These are phyloP conservation scores for Calonectria leucothoes DNA, from an alignment of 2,329 filamentous ascomycete species.

Conservation along the genomic window DNA sequence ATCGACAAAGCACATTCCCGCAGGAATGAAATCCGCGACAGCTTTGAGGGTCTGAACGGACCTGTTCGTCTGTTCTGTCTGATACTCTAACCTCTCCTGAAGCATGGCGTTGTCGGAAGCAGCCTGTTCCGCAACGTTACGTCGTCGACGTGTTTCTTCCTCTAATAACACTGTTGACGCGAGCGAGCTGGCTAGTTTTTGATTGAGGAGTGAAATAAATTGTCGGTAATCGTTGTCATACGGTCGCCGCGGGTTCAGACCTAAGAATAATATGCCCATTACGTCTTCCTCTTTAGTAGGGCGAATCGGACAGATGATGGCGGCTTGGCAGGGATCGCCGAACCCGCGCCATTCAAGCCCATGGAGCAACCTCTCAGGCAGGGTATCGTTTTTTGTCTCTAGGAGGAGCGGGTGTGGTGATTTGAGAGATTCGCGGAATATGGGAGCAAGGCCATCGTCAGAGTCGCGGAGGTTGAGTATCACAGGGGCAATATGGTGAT, in stretches of 20 bases:
- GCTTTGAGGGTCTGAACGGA: conserved; percentile 74
- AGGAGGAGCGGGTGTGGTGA: conserved; percentile 54
- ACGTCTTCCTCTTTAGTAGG: conserved; percentile 73
- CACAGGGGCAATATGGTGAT: conserved; percentile 55
- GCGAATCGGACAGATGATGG: conserved; percentile 77
- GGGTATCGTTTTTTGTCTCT: conserved; percentile 59
- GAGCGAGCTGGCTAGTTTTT: conserved; percentile 73
- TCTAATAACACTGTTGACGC: conserved; percentile 78
- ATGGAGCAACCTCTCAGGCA: conserved; percentile 68
- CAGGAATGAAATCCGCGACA: conserved; percentile 79
- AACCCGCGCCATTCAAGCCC: conserved; percentile 73
- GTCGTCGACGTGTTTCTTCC: conserved; percentile 73
- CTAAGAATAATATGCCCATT: conserved; percentile 76
- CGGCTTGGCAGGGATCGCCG: conserved; percentile 71
- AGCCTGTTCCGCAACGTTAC: conserved; percentile 64
- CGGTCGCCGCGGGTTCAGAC: conserved; percentile 76
- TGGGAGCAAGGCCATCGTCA: conserved; percentile 51
- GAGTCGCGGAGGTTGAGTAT: conserved; percentile 50
- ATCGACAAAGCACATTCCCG: conserved; percentile 79
- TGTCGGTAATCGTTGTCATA: conserved; percentile 80
- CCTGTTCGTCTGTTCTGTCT: conserved; percentile 61
- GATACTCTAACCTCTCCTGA: conserved; percentile 71
- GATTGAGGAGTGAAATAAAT: conserved; percentile 67
- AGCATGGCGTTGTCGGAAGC: conserved; percentile 75
- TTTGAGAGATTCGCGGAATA: conserved; percentile 53